Evolutionary conservation across 23 red algal species (phyloP), one percentile per base, ranked within the genome.

Genomic region (Chondrus crispus): DNA sequence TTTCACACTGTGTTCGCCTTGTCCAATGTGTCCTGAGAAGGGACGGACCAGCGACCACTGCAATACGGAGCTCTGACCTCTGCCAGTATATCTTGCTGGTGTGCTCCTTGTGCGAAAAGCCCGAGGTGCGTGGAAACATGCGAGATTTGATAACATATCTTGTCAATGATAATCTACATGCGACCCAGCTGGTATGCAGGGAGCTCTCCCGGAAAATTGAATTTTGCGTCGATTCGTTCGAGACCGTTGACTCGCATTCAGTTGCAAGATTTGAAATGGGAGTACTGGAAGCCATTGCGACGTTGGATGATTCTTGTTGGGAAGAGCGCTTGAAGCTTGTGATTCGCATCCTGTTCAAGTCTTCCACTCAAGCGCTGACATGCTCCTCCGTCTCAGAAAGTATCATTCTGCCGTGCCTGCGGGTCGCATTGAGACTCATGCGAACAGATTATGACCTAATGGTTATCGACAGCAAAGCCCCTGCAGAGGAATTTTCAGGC

Each of bases 201-300:
- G 81, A 80, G 10, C 52, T 93, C 33, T 69, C 69, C 35, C 51
- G 73, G 24, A 93, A 93, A 46, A 85, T 93, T 64, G 81, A 54
- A 20, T 93, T 93, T 40, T 93, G 90, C 58, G 85, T 93, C 29
- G 90, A 93, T 14, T 93, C 90, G 14, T 86, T 57, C 50, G 90
- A 78, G 68, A 86, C 90, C 38, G 69, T 93, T 33, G 90, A 93
- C 26, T 54, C 82, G 8, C 81, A 85, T 16, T 74, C 82, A 33
- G 81, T 86, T 12, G 90, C 90, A 7, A 72, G 80, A 70, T 85
- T 85, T 41, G 90, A 93, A 50, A 85, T 93, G 47, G 62, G 37
- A 47, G 68, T 86, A 13, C 80, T 93, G 36, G 90, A 93, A 53
- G 62, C 90, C 28, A 85, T 76, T 20, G 75, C 90, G 10, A 72